Percentiles rank a stretch among this genome's conserved stretches.
These are phyloP conservation scores for Lachnellula subtilissima DNA, from an alignment of 2,329 filamentous ascomycete genomes.

Conservation along the genomic window DNA sequence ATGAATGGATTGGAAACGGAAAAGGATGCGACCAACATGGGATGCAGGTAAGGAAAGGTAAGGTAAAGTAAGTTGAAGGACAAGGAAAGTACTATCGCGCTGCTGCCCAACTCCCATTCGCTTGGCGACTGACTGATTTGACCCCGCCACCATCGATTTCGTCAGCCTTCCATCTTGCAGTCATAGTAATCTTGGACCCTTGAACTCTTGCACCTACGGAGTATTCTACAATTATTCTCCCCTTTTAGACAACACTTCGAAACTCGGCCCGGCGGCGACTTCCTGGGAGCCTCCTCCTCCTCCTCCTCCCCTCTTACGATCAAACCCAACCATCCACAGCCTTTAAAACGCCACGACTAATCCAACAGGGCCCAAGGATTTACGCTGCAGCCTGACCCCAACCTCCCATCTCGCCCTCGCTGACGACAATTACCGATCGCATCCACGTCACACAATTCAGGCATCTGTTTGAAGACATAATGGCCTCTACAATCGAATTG, in stretches of 20 bases:
- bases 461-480: neutral
- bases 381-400: neutral
- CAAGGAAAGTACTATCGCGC: neutral
- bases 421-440: slow-evolving; percentile 7
- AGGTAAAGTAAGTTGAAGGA: neutral
- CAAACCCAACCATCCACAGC: neutral
- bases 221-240: neutral
- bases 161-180: neutral
- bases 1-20: neutral
- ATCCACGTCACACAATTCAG: slow-evolving; percentile 2
- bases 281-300: neutral
- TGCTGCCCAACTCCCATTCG: neutral
- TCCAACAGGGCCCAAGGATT: neutral
- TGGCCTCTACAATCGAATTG: slow-evolving; percentile 21
- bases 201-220: no score
- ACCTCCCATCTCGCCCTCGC: neutral
- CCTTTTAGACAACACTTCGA: no score
- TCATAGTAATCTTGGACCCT: neutral
- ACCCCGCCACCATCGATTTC: slow-evolving; percentile 2
- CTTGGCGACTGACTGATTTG: neutral
- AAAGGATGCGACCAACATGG: no score
- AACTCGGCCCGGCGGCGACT: neutral
- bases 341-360: neutral
- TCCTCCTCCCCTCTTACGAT: no score
- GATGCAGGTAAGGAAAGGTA: no score